Percentiles rank a stretch among this genome's conserved stretches.
Evolutionary conservation across 2,329 filamentous ascomycete genomes (phyloP).

Genomic region (Phoma sp.): DNA sequence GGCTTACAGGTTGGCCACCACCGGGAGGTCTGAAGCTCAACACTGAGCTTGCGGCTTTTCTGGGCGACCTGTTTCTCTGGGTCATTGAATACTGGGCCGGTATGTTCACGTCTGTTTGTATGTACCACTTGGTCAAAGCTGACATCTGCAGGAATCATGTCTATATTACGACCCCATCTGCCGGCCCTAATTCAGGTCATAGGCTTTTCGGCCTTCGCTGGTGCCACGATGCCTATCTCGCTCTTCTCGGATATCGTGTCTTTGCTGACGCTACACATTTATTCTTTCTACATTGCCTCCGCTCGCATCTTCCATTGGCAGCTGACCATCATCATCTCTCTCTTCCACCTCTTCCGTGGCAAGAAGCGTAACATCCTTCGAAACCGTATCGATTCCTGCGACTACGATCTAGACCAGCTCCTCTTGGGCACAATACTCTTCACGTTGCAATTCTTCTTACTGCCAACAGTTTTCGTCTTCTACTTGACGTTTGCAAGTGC

Average conservation of each 20-base stretch:
- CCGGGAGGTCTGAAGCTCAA: conserved; percentile 95
- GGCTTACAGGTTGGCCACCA: conserved; percentile 82
- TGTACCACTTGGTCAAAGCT: conserved; percentile 9
- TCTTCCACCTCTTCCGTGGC: conserved; percentile 98
- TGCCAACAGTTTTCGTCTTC: conserved; percentile 95
- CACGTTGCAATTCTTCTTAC: conserved; percentile 89
- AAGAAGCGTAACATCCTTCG: conserved; percentile 98
- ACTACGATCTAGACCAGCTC: conserved; percentile 97
- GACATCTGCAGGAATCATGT: conserved; percentile 69
- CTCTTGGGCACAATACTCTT: conserved; percentile 96
- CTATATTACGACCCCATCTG: conserved; percentile 77
- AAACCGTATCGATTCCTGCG: conserved; percentile 97
- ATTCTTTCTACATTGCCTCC: conserved; percentile 96
- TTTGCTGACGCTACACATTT: conserved; percentile 91
- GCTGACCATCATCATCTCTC: conserved; percentile 90
- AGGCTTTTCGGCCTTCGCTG: conserved; percentile 92
- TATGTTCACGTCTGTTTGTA: conserved; percentile 50
- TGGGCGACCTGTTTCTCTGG: conserved; percentile 96
- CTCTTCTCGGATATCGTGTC: conserved; percentile 94
- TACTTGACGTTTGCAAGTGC: conserved; percentile 95
- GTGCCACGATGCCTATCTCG: conserved; percentile 95
- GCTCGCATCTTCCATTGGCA: conserved; percentile 99
- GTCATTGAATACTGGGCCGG: conserved; percentile 98
- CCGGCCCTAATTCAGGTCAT: conserved; percentile 90
- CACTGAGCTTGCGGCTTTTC: conserved; percentile 87